Evolutionary conservation across 139 green algal genomes (phyloP).

Genomic region (Micromonas pusilla): DNA sequence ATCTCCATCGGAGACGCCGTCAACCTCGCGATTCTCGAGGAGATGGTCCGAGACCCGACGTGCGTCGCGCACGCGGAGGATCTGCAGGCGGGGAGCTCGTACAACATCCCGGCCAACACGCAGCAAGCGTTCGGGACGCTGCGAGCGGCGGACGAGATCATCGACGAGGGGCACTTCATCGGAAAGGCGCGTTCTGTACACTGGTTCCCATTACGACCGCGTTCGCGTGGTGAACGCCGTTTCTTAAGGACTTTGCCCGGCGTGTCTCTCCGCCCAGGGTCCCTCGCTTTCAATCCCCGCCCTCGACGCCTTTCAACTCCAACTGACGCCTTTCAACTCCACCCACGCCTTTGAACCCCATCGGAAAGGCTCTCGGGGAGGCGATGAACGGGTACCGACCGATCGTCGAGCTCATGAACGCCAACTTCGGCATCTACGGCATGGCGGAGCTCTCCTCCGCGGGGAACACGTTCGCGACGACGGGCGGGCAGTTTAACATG

Average conservation of each 20-base stretch:
- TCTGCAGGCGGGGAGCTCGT: conserved; percentile 27
- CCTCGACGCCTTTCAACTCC: too few relatives aligned
- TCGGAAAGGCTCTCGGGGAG: conserved; percentile 85
- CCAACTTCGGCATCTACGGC: conserved; percentile 68
- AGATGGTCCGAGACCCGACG: conserved; percentile 31
- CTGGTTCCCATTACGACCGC: too few relatives aligned
- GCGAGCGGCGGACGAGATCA: conserved; percentile 42
- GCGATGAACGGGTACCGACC: conserved; percentile 90
- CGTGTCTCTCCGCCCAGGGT: too few relatives aligned
- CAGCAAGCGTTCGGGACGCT: conserved; percentile 27
- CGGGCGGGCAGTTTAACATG: conserved; percentile 88
- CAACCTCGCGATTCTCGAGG: conserved; percentile 31
- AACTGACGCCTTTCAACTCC: too few relatives aligned
- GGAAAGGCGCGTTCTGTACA: too few relatives aligned
- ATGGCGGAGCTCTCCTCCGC: conserved; percentile 30
- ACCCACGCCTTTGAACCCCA: too few relatives aligned
- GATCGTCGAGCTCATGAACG: conserved; percentile 98
- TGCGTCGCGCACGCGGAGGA: conserved; percentile 23
- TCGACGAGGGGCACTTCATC: conserved; percentile 93
- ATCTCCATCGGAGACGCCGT: conserved; percentile 30
- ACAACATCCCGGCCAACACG: conserved; percentile 30
- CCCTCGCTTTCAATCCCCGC: too few relatives aligned
- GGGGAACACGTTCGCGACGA: conserved; percentile 53
- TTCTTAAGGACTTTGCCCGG: too few relatives aligned
- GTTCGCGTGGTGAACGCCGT: too few relatives aligned